Base-by-base conservation (phyloP, 2,329 filamentous ascomycete species). In the Xylaria digitata region DNA sequence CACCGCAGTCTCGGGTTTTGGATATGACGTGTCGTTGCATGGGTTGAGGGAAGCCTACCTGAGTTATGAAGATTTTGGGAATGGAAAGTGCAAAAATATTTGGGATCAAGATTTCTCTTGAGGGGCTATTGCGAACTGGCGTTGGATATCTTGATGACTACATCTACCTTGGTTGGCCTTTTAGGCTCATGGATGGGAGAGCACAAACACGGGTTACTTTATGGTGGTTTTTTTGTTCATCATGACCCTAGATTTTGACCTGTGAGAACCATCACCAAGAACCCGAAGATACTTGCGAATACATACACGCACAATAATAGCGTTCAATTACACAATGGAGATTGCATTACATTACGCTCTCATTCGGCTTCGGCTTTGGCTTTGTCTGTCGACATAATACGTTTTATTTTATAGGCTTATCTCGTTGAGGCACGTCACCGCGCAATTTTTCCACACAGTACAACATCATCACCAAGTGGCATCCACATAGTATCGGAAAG, bases 401-500 rank as follows among this genome's bases (percentile, higher is more conserved):
- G 17, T 17, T 7, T 40, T 13, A 17, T 57, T 8, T 19, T 4
- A 60, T 13, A 49, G 6, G 9, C 21, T 11, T 5, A 23, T n/a
- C 23, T 26, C 15, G 15, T 23, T n/a, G 40, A 13, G 9, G 48
- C 7, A 15, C 13, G 15, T 66, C 37, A 66, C 56, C 43, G 43
- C 53, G 70, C 66, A 19, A 91, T 81, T 64, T 83, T 86, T 26
- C 93, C 93, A 76, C 92, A 96, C 69, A 97, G 83, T 1, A 97
- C 91, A 30, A 94, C 89, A 78, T 97, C 94, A 65, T 93, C 89
- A 2, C 92, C 94, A 67, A 97, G 85, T 40, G 92, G 91, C 60
- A 88, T 84, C 93, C 93, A 97, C 65, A 81, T 85, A 11, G 93
- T 88, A 61, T 90, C 83, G 52, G 80, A 83, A 53, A 96, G 82